These are phyloP conservation scores for Kwoniella sp. DNA, from an alignment of 768 basidiomycete species.

Conservation along the genomic window DNA sequence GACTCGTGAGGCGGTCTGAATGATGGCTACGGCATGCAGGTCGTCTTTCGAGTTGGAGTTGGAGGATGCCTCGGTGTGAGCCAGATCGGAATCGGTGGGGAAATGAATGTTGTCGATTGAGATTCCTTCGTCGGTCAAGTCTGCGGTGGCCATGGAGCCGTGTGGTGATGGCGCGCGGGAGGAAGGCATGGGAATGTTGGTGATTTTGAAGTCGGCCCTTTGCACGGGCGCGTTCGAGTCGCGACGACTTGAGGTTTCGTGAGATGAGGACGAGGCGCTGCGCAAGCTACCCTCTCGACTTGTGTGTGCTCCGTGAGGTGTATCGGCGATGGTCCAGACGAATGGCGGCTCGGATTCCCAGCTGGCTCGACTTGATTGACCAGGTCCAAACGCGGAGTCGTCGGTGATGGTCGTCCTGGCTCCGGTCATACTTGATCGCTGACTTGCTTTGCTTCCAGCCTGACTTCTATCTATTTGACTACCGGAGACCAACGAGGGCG, in stretches of 20 bases:
- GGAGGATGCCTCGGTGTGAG: conserved; percentile 33
- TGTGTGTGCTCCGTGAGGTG: conserved; percentile 1
- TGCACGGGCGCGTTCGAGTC: conserved; percentile 27
- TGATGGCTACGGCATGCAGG: conserved; percentile 30
- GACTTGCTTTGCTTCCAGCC: conserved; percentile 17
- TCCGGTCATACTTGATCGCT: conserved; percentile 18
- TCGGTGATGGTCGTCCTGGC: conserved; percentile 25
- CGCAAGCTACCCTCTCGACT: conserved; percentile 8
- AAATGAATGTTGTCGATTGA: conserved; percentile 48
- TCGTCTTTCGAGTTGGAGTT: conserved; percentile 14
- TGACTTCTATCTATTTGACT: conserved; percentile 19
- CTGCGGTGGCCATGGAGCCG: conserved; percentile 6
- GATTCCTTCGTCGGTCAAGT: conserved; percentile 20
- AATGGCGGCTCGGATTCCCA: conserved; percentile 49
- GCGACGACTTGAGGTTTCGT: conserved; percentile 9
- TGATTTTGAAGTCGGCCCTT: conserved; percentile 30
- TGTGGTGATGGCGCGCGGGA: conserved; percentile 13
- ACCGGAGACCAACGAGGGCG: conserved; percentile 16
- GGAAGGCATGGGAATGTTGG: conserved; percentile 16
- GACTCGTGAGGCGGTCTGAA: conserved; percentile 39
- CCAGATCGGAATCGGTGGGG: conserved; percentile 46
- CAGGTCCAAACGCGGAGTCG: conserved; percentile 20
- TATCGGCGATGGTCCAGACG: conserved; percentile 36
- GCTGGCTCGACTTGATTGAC: conserved; percentile 32
- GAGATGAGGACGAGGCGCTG: conserved; percentile 14